Evolutionary conservation across 106 monocot genomes (phyloP), one percentile per base, ranked within the genome.

Genomic region (Dioscorea alata): DNA sequence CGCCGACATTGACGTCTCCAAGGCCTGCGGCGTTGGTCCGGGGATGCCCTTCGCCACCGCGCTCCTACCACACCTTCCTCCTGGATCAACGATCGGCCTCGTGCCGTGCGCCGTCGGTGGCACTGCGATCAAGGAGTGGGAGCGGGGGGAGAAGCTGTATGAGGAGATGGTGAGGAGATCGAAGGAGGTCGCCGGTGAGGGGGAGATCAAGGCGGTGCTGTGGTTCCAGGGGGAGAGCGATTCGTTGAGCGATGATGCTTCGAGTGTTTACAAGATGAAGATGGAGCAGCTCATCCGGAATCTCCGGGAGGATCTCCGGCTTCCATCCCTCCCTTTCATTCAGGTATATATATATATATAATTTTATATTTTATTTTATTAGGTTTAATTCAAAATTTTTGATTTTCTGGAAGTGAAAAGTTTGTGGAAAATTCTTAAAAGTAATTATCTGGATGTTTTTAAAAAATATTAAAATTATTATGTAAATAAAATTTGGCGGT

Each of bases 161-260:
- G 64, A 79, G 63, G 24, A 65, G 65, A 81, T 84, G 81, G 79
- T 93, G 71, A 34, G 48, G 56, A 73, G 92, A 42, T 75, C 85
- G 20, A 73, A 32, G 69, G 81, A 62, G 53, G 74, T 85, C 12
- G 57, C 2, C n/a, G 73, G 75, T 9, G 76, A 74, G 0, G 84
- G 77, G 10, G 71, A 53, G 78, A 70, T 90, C 66, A 70, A 31
- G 63, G 86, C 78, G 13, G 80, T 94, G 64, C 62, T 94, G 18
- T 94, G 94, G 94, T 94, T 75, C 69, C 94, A 94, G 68, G 90
- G 94, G 73, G 90, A 94, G 83, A 94, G 94, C 71, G 94, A 94
- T 53, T 69, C 89, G 1, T 35, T 48, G 0, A 67, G 75, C 2
- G 57, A 59, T 6, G 67, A 78, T 18, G 69, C 65, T 19, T 76